Conservation (phyloP, 768 basidiomycete species). For the Lepiota brunneoincarnata region DNA sequence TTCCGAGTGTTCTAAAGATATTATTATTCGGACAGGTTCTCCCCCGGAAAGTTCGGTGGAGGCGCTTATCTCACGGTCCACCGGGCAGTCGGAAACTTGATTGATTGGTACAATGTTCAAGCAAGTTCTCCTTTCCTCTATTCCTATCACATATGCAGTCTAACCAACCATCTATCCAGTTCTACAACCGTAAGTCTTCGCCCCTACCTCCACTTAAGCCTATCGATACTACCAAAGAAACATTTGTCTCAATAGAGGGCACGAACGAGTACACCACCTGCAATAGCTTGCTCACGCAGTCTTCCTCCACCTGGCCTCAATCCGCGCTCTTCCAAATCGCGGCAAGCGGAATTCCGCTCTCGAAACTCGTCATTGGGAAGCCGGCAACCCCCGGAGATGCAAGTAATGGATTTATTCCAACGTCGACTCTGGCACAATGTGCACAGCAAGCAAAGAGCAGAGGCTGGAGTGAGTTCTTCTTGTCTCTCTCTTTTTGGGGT, state of each 20-base stretch:
- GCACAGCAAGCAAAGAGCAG: slow-evolving; percentile 51
- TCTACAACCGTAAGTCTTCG: slow-evolving; percentile 41
- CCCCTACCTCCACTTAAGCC: too few relatives aligned
- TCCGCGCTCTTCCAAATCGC: slow-evolving; percentile 61
- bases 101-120: slow-evolving; percentile 65
- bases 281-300: slow-evolving; percentile 50
- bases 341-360: slow-evolving; percentile 49
- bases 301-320: slow-evolving; percentile 59
- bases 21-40: slow-evolving; percentile 32
- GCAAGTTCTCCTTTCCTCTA: slow-evolving; percentile 22
- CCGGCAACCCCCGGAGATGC: slow-evolving; percentile 54
- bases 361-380: slow-evolving; percentile 78
- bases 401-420: slow-evolving; percentile 59
- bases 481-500: neutral
- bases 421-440: slow-evolving; percentile 58
- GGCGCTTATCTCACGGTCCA: slow-evolving; percentile 62
- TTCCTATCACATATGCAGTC: neutral
- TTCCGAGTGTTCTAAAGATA: neutral
- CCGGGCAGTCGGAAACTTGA: slow-evolving; percentile 47
- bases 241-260: slow-evolving; percentile 47
- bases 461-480: slow-evolving; percentile 62
- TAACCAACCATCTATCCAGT: slow-evolving; percentile 21
- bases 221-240: neutral
- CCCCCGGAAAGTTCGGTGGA: slow-evolving; percentile 35
- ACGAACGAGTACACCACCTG: slow-evolving; percentile 64